Conservation (phyloP, 306 rosid genomes). For the Sindora glabra region DNA sequence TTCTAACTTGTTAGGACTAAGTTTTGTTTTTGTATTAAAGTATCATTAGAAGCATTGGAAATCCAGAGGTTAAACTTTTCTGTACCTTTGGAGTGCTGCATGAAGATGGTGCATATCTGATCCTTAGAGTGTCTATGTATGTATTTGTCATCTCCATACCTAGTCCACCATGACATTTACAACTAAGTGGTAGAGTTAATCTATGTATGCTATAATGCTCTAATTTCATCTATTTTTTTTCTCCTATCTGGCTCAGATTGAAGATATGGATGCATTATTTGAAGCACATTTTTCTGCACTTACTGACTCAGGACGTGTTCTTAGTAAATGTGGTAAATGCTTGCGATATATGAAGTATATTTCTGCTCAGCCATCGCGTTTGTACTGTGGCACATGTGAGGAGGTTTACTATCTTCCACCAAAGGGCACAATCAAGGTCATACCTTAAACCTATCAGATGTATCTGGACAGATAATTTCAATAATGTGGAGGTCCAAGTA, state of each 20-base stretch:
- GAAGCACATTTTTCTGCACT: slow-evolving; percentile 93
- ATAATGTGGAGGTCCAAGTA: neutral
- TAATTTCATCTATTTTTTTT: slow-evolving; percentile 8
- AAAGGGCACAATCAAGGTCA: slow-evolving; percentile 82
- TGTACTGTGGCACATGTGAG: slow-evolving; percentile 79
- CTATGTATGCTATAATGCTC: slow-evolving; percentile 7
- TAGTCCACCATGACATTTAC: slow-evolving; percentile 1
- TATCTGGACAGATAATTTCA: no score
- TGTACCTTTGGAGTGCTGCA: neutral
- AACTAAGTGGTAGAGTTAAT: slow-evolving; percentile 7
- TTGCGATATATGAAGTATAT: slow-evolving; percentile 89
- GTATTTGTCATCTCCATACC: slow-evolving; percentile 5
- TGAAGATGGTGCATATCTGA: neutral
- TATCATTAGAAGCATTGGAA: no score
- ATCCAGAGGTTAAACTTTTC: no score
- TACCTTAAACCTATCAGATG: slow-evolving; percentile 2
- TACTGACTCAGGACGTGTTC: slow-evolving; percentile 64
- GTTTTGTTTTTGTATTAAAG: no score
- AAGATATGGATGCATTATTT: slow-evolving; percentile 90
- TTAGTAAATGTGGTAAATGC: slow-evolving; percentile 95
- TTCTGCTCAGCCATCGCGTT: slow-evolving; percentile 75
- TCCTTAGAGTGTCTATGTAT: neutral
- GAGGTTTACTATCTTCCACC: slow-evolving; percentile 93
- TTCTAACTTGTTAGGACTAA: no score
- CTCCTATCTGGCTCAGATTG: slow-evolving; percentile 59